A percentile compares a stretch with the other conserved stretches of the same genome.
These are phyloP conservation scores for Xylariaceae sp. DNA, from an alignment of 2,329 filamentous ascomycete genomes.

Conservation along the genomic window DNA sequence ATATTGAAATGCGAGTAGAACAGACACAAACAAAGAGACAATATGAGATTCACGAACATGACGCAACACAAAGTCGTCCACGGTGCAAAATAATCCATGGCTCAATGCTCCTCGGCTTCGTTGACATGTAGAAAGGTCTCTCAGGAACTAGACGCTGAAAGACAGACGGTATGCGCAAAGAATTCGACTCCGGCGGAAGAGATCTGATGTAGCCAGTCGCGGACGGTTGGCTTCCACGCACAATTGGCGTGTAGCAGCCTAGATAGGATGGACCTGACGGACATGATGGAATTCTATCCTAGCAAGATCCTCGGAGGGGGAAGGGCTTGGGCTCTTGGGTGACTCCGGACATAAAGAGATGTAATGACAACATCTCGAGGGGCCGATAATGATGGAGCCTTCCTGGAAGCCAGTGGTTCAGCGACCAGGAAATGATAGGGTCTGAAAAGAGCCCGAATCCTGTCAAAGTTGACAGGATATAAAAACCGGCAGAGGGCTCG, in stretches of 20 bases:
- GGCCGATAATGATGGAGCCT: not conserved
- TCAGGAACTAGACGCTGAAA: not conserved
- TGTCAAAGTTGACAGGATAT: not conserved
- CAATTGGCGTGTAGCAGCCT: not conserved
- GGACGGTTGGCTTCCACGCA: not conserved
- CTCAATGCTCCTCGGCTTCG: not conserved
- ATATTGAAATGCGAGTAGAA: not conserved
- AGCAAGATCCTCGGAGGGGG: not conserved
- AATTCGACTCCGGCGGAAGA: not conserved
- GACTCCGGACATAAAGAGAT: not conserved
- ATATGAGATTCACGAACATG: conserved; percentile 12
- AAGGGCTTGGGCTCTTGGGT: not conserved
- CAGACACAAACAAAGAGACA: not conserved
- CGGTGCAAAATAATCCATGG: not conserved
- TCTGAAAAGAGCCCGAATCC: not conserved
- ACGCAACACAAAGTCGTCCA: conserved; percentile 1
- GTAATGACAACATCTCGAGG: not conserved
- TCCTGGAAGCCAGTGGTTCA: not conserved
- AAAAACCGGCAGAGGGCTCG: conserved; percentile 3
- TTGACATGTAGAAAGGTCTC: not conserved
- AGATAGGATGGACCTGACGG: not conserved
- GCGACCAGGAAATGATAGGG: not conserved
- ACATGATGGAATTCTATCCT: not conserved
- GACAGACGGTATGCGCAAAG: not conserved
- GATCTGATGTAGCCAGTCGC: not conserved